These are phyloP conservation scores for Hemerocallis citrina DNA, from an alignment of 106 monocot genomes.

Conservation along the genomic window DNA sequence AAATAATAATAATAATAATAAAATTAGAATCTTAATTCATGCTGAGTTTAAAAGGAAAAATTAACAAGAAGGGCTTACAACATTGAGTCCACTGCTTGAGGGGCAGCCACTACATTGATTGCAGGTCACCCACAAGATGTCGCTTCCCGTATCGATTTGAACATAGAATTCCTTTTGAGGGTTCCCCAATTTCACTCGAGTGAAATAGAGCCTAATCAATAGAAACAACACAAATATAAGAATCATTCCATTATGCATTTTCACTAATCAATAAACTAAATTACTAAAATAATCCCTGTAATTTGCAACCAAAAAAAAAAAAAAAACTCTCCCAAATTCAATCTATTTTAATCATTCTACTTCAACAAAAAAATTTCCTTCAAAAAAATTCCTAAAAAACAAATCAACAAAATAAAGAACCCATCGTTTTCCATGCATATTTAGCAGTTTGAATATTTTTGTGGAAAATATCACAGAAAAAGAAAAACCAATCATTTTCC, in stretches of 20 bases:
- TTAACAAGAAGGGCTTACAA: slow-evolving; percentile 15
- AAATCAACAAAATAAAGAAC: not conserved
- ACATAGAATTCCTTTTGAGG: slow-evolving; percentile 93
- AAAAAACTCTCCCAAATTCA: too few relatives aligned
- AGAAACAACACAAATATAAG: not conserved
- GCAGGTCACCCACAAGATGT: slow-evolving; percentile 91
- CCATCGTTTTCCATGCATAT: too few relatives aligned
- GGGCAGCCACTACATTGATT: slow-evolving; percentile 79
- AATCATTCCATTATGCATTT: not conserved
- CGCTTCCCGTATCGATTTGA: slow-evolving; percentile 96
- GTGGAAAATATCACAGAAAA: too few relatives aligned
- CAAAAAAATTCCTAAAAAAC: not conserved
- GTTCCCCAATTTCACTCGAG: slow-evolving; percentile 84
- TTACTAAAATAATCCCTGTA: not conserved
- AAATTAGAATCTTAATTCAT: not conserved
- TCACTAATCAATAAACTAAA: not conserved
- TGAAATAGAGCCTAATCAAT: slow-evolving; percentile 67
- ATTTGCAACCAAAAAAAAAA: not conserved
- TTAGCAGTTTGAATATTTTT: too few relatives aligned
- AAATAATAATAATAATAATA: not conserved
- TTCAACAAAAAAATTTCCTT: not conserved
- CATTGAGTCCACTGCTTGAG: slow-evolving; percentile 72
- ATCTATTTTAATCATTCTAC: not conserved
- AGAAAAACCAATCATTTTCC: too few relatives aligned
- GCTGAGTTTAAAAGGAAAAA: not conserved